Evolutionary conservation across 2,329 filamentous ascomycete species (phyloP), one percentile per base, ranked within the genome.

Genomic region (Alternaria alternata): DNA sequence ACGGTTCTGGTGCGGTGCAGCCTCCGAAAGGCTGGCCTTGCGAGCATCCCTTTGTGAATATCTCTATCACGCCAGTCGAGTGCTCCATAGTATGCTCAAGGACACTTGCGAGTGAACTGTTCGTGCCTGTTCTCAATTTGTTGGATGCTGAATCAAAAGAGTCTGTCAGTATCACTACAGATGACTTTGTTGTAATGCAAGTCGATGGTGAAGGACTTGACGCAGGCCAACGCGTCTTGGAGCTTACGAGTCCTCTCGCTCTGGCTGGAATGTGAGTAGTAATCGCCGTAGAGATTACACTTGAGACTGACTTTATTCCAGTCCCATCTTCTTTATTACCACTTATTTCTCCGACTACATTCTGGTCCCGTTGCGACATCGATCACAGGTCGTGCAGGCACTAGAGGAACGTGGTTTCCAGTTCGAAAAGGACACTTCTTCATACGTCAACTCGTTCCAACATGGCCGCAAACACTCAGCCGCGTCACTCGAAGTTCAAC

Each of bases 311-410:
- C 42, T 36, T n/a, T 1, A 8, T 11, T 30, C 51, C 47, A 88
- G 87, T 53, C 92, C 94, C 54, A 96, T 99, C 74, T 97, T 98
- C 83, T 98, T 98, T 85, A 96, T 97, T 77, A 97, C 94, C 4
- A 97, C 93, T 32, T 99, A 98, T 80, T 98, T 96, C 80, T 95
- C 92, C 34, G 94, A 99, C 81, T 98, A 97, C 79, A 96, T 99
- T 70, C 86, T 98, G 36, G 93, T 97, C 1, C 94, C 95, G 0
- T 85, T 85, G 54, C 91, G 89, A 74, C 88, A 91, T 71, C 88
- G 90, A 51, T 81, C 86, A 26, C 89, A 89, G 39, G 94, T 98
- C 48, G 88, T 93, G 34, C 84, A 88, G 59, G 91, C 93, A 0
- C 84, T 98, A 5, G 85, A 94, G 61, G 87, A 89, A 18, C 88